These are phyloP conservation scores for Colletotrichum cordylinicola DNA, from an alignment of 2,329 filamentous ascomycete species.

Conservation along the genomic window DNA sequence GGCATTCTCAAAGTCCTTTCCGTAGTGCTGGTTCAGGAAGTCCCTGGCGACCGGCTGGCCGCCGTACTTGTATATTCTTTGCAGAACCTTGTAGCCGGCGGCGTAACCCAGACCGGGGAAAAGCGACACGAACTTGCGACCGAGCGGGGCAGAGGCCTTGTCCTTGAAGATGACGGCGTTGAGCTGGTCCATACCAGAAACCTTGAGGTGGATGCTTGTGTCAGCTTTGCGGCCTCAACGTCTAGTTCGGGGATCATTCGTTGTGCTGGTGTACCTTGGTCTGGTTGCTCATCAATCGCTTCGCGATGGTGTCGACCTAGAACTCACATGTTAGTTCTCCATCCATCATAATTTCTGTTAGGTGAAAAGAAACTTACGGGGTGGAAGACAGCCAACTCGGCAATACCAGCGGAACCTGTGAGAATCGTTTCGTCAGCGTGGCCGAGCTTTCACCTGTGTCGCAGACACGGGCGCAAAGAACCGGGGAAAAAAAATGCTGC, in stretches of 20 bases:
- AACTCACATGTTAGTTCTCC: not conserved
- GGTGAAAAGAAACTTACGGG: constrained; percentile 60
- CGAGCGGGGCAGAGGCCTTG: constrained; percentile 73
- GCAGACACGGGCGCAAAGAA: not conserved
- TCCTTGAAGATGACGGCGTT: constrained; percentile 96
- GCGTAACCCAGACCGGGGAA: constrained; percentile 98
- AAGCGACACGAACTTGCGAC: constrained; percentile 88
- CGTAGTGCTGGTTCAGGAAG: constrained; percentile 81
- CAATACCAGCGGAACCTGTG: constrained; percentile 87
- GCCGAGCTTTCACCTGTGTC: not conserved
- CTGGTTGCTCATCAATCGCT: constrained; percentile 99
- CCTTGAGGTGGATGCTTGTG: not conserved
- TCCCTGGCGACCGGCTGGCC: constrained; percentile 95
- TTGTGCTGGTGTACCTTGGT: constrained; percentile 58
- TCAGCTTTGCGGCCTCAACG: not conserved
- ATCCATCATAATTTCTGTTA: not conserved
- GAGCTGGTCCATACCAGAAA: constrained; percentile 58
- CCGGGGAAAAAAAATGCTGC: not conserved
- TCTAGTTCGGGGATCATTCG: constrained; percentile 36
- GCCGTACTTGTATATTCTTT: constrained; percentile 98
- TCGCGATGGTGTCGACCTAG: constrained; percentile 97
- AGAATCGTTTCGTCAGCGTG: constrained; percentile 19
- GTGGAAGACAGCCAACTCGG: constrained; percentile 92
- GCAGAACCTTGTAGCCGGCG: constrained; percentile 96
- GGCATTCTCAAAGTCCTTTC: constrained; percentile 80